These are phyloP conservation scores for Fusarium sp. DNA, from an alignment of 2,329 filamentous ascomycete species.

Conservation along the genomic window DNA sequence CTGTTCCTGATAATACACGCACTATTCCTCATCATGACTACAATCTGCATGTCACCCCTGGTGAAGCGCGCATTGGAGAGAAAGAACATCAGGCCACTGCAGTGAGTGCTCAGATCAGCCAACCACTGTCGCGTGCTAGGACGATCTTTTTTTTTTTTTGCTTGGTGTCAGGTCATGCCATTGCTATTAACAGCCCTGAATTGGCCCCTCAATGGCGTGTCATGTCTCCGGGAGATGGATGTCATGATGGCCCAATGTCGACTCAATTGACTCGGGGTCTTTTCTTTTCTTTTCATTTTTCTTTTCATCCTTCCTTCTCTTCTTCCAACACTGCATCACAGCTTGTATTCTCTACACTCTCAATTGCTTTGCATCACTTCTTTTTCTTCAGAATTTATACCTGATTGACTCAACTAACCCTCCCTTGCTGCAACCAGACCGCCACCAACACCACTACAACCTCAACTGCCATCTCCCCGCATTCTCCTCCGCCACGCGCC, in stretches of 20 bases:
- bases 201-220: conserved; percentile 32
- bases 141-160: conserved; percentile 37
- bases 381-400: not conserved
- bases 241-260: conserved; percentile 29
- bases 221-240: conserved; percentile 26
- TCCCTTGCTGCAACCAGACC: conserved; percentile 25
- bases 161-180: conserved; percentile 42
- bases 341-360: not conserved
- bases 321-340: not conserved
- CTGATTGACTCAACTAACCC: conserved; percentile 16
- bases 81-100: conserved; percentile 43
- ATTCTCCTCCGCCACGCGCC: conserved; percentile 46
- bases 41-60: conserved; percentile 10
- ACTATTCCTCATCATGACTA: conserved; percentile 12
- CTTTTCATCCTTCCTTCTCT: not conserved
- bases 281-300: not conserved
- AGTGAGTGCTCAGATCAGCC: conserved; percentile 31
- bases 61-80: conserved; percentile 11
- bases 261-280: conserved; percentile 18
- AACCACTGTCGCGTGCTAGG: conserved; percentile 43
- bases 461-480: conserved; percentile 37
- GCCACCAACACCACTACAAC: conserved; percentile 7
- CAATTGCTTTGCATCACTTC: not conserved
- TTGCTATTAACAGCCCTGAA: conserved; percentile 32
- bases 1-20: conserved; percentile 11